Evolutionary conservation across 164 flowering plant genomes (phyloP).

Genomic region (Berberis vulgaris): DNA sequence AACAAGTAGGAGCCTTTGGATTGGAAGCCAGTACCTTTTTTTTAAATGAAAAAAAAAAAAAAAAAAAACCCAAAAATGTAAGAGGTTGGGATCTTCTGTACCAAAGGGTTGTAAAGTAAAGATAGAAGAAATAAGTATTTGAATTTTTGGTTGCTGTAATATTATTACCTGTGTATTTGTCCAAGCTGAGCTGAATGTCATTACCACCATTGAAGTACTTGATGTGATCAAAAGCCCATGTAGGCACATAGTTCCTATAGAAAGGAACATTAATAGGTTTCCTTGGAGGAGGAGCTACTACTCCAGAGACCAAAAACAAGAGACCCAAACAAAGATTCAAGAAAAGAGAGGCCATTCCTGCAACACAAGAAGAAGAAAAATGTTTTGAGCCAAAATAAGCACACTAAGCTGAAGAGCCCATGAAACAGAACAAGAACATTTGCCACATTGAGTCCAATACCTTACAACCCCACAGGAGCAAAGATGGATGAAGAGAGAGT

Average conservation of each 20-base stretch:
- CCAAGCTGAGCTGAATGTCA: conserved; percentile 53
- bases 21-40: conserved; percentile 80
- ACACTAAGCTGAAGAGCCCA: background rate
- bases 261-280: conserved; percentile 55
- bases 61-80: background rate
- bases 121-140: background rate
- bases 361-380: conserved; percentile 8
- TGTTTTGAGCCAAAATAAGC: background rate
- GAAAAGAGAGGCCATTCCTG: conserved; percentile 30
- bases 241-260: conserved; percentile 54
- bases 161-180: conserved; percentile 57
- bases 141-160: background rate
- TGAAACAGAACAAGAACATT: background rate
- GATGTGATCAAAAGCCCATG: conserved; percentile 82
- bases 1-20: conserved; percentile 83
- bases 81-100: background rate
- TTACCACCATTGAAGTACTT: conserved; percentile 66
- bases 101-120: background rate
- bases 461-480: background rate
- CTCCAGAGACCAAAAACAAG: conserved; percentile 21
- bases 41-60: too few species aligned
- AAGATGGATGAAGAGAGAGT: background rate
- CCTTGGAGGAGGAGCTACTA: conserved; percentile 31
- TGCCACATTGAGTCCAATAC: background rate
- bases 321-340: conserved; percentile 17